Percentiles rank a stretch among this genome's conserved stretches.
phyloP scores from a whole-genome alignment of 2,329 filamentous ascomycete species.

The Thielaviopsis euricoi region DNA sequence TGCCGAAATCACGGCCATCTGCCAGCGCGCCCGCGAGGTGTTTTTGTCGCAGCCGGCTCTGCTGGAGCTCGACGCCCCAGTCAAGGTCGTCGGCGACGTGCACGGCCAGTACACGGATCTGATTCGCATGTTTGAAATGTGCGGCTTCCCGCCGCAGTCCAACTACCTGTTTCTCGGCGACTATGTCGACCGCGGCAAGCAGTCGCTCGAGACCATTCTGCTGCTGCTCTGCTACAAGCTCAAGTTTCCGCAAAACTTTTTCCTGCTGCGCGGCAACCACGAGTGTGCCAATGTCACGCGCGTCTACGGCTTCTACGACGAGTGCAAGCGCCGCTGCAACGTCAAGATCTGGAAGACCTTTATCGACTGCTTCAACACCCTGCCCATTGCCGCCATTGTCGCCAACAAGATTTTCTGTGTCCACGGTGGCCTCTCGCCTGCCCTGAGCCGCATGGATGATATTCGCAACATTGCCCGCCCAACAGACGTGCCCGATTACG shows the following conservation, averaged over 20 bases:
- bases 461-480: constrained; percentile 91
- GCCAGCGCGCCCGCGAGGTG: constrained; percentile 71
- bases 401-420: constrained; percentile 97
- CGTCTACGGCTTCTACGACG: constrained; percentile 95
- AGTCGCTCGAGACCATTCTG: constrained; percentile 86
- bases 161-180: constrained; percentile 94
- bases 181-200: constrained; percentile 92
- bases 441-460: constrained; percentile 91
- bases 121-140: constrained; percentile 97
- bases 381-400: constrained; percentile 92
- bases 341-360: constrained; percentile 98
- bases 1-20: constrained; percentile 90
- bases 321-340: constrained; percentile 91
- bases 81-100: constrained; percentile 95
- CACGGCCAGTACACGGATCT: constrained; percentile 94
- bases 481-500: constrained; percentile 94
- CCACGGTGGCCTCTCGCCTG: constrained; percentile 84
- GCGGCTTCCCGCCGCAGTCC: constrained; percentile 77
- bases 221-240: constrained; percentile 91
- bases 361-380: constrained; percentile 86
- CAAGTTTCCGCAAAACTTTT: constrained; percentile 95
- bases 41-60: constrained; percentile 85
- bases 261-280: constrained; percentile 84
- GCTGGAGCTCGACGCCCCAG: constrained; percentile 79
- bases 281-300: constrained; percentile 93